Evolutionary conservation across 225 moss, liverwort and hornwort species (phyloP), one percentile per base, ranked within the genome.

Genomic region (Straminergon stramineum): DNA sequence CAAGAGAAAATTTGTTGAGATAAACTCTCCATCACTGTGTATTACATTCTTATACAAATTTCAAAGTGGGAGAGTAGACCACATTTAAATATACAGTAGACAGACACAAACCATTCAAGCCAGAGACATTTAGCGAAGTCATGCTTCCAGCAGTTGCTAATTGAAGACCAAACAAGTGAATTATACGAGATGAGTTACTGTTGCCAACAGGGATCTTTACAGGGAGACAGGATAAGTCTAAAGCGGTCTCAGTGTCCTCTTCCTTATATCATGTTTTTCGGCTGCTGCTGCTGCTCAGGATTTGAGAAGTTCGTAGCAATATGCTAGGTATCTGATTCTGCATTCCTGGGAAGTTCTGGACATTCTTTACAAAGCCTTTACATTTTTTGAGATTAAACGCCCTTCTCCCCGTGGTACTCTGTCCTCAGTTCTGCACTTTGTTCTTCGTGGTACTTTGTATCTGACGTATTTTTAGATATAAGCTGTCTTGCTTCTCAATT

Each of bases 291-390:
- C 68, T n/a, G 53, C 53, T 53, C 35, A 55, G 39, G 39, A 69
- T 90, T 61, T 92, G 94, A 70, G 78, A 91, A 73, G 87, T 95
- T 65, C 83, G 79, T 61, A 81, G 87, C 82, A 92, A 90, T 89
- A 61, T 93, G 56, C 15, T 89, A 71, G 90, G 92, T 28, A 86
- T 93, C 68, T 8, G 92, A 30, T 61, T 75, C 34, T 92, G 95
- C 84, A 67, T 92, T 35, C 35, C 63, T 18, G 94, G 92, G 56
- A 91, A 52, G 84, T 89, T 32, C 84, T 94, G 91, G 26, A 60
- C 64, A 91, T 92, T 16, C 88, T 96, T 55, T 88, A 91, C 90
- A 91, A 93, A 63, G 94, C 48, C 90, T 88, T 13, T 23, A 68
- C 17, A 27, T 86, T 87, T 81, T 61, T 69, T 79, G 82, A 81